These are phyloP conservation scores for Cutaneotrichosporon dermatis DNA, from an alignment of 1,284 basidiomycete species.

Conservation along the genomic window DNA sequence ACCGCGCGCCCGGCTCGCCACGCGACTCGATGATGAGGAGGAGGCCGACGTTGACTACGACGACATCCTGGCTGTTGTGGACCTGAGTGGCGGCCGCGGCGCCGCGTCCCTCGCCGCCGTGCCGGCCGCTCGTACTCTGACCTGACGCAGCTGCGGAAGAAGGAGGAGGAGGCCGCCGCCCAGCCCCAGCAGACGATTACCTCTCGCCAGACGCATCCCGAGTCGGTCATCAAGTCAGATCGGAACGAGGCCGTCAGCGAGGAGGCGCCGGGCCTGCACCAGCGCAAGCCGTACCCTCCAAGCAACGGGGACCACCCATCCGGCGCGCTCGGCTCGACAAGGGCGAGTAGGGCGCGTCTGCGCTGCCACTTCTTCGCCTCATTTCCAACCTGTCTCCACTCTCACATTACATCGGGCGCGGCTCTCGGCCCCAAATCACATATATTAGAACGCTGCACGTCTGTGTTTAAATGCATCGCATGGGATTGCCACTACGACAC, in stretches of 20 bases:
- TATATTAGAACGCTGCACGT: background rate
- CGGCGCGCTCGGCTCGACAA: slow-evolving; percentile 18
- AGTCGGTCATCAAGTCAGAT: slow-evolving; percentile 3
- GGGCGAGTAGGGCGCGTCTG: slow-evolving; percentile 16
- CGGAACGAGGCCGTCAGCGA: background rate
- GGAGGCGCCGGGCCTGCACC: slow-evolving; percentile 14
- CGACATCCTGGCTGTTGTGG: slow-evolving; percentile 48
- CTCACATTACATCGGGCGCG: no score
- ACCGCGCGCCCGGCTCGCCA: slow-evolving; percentile 38
- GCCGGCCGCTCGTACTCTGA: slow-evolving; percentile 36
- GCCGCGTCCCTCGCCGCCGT: slow-evolving; percentile 27
- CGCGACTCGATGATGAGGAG: slow-evolving; percentile 50
- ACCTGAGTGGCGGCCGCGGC: slow-evolving; percentile 26
- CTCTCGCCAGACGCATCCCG: background rate
- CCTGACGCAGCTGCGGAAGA: slow-evolving; percentile 12
- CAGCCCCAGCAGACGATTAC: background rate
- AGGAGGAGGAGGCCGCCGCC: background rate
- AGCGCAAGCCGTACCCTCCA: slow-evolving; percentile 10
- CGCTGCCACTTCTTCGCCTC: no score
- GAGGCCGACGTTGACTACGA: slow-evolving; percentile 53
- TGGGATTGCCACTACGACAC: no score
- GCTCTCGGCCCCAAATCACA: no score
- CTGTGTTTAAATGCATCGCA: slow-evolving; percentile 1
- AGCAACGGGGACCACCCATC: background rate
- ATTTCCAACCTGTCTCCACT: no score